These are phyloP conservation scores for Zasmidium citrigriseum DNA, from an alignment of 2,329 filamentous ascomycete species.

Conservation along the genomic window DNA sequence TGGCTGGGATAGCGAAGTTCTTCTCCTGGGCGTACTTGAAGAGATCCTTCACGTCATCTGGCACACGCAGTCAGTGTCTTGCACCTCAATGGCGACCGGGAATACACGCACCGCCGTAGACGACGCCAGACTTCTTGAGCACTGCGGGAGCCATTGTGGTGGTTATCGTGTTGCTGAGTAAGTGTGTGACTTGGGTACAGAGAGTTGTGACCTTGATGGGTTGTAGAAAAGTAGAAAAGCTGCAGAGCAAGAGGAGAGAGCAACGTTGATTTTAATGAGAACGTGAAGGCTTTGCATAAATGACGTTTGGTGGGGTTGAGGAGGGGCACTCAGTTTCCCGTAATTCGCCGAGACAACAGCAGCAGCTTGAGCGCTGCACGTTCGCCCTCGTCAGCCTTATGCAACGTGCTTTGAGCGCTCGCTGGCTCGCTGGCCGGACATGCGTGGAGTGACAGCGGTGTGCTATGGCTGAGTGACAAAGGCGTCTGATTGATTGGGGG, in stretches of 20 bases:
- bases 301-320: slow-evolving; percentile 2
- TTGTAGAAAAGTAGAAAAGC: slow-evolving; percentile 1
- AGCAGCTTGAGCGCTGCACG: background rate
- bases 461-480: background rate
- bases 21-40: slow-evolving; percentile 90
- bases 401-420: background rate
- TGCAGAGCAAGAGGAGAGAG: background rate
- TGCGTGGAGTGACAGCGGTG: background rate
- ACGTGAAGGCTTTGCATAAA: background rate
- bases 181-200: background rate
- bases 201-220: slow-evolving; percentile 8
- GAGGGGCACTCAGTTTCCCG: no score
- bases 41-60: slow-evolving; percentile 51
- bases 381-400: background rate
- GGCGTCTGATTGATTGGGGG: background rate
- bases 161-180: background rate
- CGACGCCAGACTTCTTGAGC: slow-evolving; percentile 40
- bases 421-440: no score
- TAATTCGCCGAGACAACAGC: no score
- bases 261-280: background rate
- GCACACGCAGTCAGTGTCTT: background rate
- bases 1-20: slow-evolving; percentile 73
- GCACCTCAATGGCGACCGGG: slow-evolving; percentile 12
- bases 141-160: slow-evolving; percentile 27
- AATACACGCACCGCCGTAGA: slow-evolving; percentile 37